Percentiles rank a stretch among this genome's conserved stretches.
These are phyloP conservation scores for Przewalskia tangutica DNA, from an alignment of 257 asterid species.

Conservation along the genomic window DNA sequence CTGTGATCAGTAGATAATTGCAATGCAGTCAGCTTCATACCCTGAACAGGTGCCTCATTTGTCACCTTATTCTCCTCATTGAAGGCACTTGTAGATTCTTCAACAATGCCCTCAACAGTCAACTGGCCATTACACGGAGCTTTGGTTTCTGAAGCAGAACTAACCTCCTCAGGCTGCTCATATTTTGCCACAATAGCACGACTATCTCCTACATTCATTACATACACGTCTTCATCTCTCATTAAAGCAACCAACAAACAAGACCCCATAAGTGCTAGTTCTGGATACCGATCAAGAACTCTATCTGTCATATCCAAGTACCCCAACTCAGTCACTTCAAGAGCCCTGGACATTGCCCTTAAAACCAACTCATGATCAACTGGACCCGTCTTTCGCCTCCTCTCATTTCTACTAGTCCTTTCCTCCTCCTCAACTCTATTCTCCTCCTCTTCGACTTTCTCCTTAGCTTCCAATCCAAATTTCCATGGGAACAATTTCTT, in stretches of 20 bases:
- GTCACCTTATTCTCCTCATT: constrained; percentile 34
- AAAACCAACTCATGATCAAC: constrained; percentile 75
- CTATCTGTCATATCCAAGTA: constrained; percentile 84
- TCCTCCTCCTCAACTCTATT: constrained; percentile 27
- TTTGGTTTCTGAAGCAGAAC: constrained; percentile 23
- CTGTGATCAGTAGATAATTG: constrained; percentile 97
- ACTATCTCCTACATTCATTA: constrained; percentile 96
- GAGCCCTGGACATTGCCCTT: constrained; percentile 92
- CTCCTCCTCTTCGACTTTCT: constrained; percentile 43
- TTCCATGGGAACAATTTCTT: constrained; percentile 69
- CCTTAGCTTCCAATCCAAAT: constrained; percentile 72
- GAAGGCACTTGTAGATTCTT: constrained; percentile 38
- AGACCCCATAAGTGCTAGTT: constrained; percentile 96
- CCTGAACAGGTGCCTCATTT: constrained; percentile 40
- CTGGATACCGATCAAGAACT: constrained; percentile 90
- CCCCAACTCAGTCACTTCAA: constrained; percentile 67
- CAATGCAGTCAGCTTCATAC: constrained; percentile 54
- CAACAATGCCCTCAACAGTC: constrained; percentile 48
- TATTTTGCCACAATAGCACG: constrained; percentile 90
- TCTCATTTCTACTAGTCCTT: constrained; percentile 29
- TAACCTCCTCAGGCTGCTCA: constrained; percentile 35
- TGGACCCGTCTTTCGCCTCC: constrained; percentile 59
- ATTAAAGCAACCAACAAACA: constrained; percentile 82
- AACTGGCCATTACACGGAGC: constrained; percentile 29
- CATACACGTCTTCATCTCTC: constrained; percentile 98